These are phyloP conservation scores for Debaryomyces psychrophilus DNA, from an alignment of 1,139 yeast genomes.

Conservation along the genomic window DNA sequence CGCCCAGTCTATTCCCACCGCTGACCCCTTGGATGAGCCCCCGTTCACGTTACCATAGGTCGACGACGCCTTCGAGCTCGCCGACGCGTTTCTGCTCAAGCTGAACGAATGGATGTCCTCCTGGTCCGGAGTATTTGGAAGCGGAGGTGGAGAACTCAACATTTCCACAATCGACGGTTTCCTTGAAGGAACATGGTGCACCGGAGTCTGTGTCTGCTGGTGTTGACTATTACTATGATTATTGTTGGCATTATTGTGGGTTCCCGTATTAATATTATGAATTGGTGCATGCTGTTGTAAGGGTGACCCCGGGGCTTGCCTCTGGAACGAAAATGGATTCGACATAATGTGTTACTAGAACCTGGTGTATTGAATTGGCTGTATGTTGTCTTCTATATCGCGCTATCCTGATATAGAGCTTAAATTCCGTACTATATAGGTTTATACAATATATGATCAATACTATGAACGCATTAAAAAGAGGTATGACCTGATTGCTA, in stretches of 20 bases:
- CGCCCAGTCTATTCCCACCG: conserved; percentile 63
- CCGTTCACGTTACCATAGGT: conserved; percentile 12
- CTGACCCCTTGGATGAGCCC: conserved; percentile 16
- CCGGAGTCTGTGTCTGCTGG: conserved; percentile 13
- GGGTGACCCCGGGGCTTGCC: conserved; percentile 15
- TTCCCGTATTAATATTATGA: neutral
- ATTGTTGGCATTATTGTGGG: neutral
- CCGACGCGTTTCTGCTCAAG: conserved; percentile 49
- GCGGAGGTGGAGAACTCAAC: conserved; percentile 81
- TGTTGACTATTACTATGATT: conserved; percentile 7
- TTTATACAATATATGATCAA: conserved; percentile 1
- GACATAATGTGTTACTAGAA: conserved; percentile 9
- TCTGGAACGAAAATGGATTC: conserved; percentile 13
- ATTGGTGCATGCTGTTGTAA: conserved; percentile 9
- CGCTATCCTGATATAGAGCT: neutral
- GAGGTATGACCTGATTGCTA: conserved; percentile 10
- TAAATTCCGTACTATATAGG: neutral
- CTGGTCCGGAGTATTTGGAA: conserved; percentile 34
- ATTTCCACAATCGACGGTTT: conserved; percentile 82
- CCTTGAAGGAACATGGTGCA: conserved; percentile 33
- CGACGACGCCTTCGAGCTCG: conserved; percentile 36
- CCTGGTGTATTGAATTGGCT: conserved; percentile 6
- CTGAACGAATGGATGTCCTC: conserved; percentile 43
- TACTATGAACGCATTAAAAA: neutral
- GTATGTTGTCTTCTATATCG: neutral